These are phyloP conservation scores for Syzygium oleosum DNA, from an alignment of 345 rosid species.

Conservation along the genomic window DNA sequence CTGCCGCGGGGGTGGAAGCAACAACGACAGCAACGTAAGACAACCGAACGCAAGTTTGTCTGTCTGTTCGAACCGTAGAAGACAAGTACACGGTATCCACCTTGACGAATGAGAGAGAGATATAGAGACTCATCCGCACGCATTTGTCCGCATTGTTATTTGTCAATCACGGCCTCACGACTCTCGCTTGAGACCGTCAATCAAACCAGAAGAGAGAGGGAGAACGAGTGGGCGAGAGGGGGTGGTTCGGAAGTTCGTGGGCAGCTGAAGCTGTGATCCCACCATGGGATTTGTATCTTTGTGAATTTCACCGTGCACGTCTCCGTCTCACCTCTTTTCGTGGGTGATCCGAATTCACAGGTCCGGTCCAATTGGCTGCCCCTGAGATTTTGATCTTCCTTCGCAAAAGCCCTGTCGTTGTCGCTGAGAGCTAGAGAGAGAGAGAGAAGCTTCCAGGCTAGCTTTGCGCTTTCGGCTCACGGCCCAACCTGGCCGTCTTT, in stretches of 20 bases:
- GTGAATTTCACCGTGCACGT: slow-evolving; percentile 2
- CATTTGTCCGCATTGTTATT: neutral
- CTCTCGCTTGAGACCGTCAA: neutral
- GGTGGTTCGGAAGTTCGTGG: neutral
- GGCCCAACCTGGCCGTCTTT: no score
- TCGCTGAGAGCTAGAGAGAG: neutral
- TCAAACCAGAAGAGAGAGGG: neutral
- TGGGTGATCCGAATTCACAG: neutral
- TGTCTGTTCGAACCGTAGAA: neutral
- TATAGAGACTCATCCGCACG: neutral
- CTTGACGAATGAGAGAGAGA: neutral
- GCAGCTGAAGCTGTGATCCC: slow-evolving; percentile 14
- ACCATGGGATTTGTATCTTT: neutral
- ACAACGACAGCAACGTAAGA: neutral
- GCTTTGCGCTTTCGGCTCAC: neutral
- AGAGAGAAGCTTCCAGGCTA: neutral
- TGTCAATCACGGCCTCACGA: neutral
- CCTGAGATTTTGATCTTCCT: neutral
- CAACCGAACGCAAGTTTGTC: neutral
- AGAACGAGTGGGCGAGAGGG: neutral
- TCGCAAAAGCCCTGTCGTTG: neutral
- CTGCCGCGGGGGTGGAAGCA: neutral
- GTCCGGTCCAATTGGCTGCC: neutral
- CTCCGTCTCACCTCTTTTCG: neutral
- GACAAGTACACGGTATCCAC: neutral